Conservation (phyloP, 1,284 basidiomycete genomes). For the Baeospora myosura region DNA sequence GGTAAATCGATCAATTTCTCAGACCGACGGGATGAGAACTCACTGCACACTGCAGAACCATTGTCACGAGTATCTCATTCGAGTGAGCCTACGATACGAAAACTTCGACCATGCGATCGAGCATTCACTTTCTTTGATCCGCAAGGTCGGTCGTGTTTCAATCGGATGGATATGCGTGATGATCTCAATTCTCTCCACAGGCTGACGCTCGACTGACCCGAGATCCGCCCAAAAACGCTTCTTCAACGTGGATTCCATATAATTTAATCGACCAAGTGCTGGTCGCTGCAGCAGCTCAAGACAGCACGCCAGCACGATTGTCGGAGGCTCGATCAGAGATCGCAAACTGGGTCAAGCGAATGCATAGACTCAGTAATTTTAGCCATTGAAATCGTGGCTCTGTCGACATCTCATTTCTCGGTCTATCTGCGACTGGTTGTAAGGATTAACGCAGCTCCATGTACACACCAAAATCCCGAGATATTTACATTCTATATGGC, state of each 20-base stretch:
- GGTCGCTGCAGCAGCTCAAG: constrained; percentile 51
- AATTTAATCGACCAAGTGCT: constrained; percentile 83
- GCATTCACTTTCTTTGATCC: constrained; percentile 62
- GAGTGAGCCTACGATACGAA: constrained; percentile 69
- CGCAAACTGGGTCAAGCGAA: constrained; percentile 50
- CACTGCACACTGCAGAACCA: constrained; percentile 38
- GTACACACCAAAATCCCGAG: too few species aligned
- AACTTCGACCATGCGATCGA: constrained; percentile 73
- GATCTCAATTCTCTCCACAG: constrained; percentile 33
- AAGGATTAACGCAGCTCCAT: too few species aligned
- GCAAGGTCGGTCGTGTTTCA: constrained; percentile 40
- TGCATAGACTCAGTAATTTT: constrained; percentile 49
- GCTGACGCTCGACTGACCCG: constrained; percentile 52
- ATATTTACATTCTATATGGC: too few species aligned
- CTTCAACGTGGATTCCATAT: constrained; percentile 75
- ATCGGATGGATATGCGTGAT: constrained; percentile 12
- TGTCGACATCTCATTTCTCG: too few species aligned
- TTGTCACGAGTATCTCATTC: constrained; percentile 75
- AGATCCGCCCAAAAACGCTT: constrained; percentile 48
- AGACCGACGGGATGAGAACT: constrained; percentile 8
- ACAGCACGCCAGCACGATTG: constrained; percentile 29
- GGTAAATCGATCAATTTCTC: constrained; percentile 31
- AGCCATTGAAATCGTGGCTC: too few species aligned
- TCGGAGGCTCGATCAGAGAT: constrained; percentile 50
- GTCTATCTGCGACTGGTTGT: too few species aligned